Evolutionary conservation across 805 yeast genomes (phyloP), one percentile per base, ranked within the genome.

Genomic region (Candida vartiovaarae): DNA sequence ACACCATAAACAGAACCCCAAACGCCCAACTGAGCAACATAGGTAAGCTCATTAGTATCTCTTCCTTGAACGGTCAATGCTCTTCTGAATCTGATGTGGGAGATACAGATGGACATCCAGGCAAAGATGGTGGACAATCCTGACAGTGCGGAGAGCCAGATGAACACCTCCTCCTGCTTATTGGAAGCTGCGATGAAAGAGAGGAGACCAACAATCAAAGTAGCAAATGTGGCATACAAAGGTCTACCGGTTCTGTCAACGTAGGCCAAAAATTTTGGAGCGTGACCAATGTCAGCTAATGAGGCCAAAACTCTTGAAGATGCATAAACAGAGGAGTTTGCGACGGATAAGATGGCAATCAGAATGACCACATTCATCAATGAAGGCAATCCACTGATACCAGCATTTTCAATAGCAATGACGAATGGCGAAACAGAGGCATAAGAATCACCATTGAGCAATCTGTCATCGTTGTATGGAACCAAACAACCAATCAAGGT

Each of bases 351-450:
- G 9, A 83, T 83, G 37, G 84, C 78, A 4, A 80, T 68, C 57
- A 80, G 64, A 51, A 80, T 76, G 42, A 72, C 75, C 8, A 75
- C 85, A 54, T 80, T 80, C 54, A 80, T 70, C 49, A 80, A 76
- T 51, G 78, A 81, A 54, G 79, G 75, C 49, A 79, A 65, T 6
- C 74, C 81, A 34, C 63, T 66, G 49, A 80, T 78, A 44, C 84
- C 84, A 28, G 83, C 84, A 39, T 71, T 68, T 31, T 60, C 67
- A 43, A 82, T 75, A 33, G 91, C 86, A 64, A 84, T 77, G 41
- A 84, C 90, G 55, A 83, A 84, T 15, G 93, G 91, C 11, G 90
- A 83, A 9, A 89, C 85, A 28, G 78, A 63, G 39, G 82, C 82
- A 51, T 75, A 78, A 43, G 71, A 75, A 32, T 71, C 74, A 43